Percentiles rank a stretch among this genome's conserved stretches.
phyloP scores from a whole-genome alignment of 108 stramenopile species.

The Cyclotella atomus region DNA sequence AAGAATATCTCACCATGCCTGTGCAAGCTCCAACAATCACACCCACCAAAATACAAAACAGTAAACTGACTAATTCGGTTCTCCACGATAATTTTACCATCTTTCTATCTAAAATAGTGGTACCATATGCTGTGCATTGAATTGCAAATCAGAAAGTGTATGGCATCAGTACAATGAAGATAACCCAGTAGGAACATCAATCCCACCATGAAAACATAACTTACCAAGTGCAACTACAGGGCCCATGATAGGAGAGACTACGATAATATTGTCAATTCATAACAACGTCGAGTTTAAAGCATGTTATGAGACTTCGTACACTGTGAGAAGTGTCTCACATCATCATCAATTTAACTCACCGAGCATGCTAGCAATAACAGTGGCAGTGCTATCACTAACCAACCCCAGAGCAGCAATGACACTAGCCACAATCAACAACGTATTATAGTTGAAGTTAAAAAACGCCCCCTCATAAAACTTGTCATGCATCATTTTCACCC shows the following conservation, averaged over 20 bases:
- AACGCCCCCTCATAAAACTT: conserved; percentile 13
- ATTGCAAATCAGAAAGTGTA: no score
- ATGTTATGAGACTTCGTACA: no score
- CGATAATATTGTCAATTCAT: neutral
- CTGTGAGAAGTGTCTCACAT: neutral
- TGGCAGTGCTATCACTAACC: conserved; percentile 67
- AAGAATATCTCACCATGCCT: conserved; percentile 22
- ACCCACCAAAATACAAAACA: conserved; percentile 46
- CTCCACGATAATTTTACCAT: conserved; percentile 52
- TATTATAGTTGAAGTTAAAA: conserved; percentile 23
- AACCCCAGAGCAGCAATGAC: conserved; percentile 84
- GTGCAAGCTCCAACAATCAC: conserved; percentile 65
- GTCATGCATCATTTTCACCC: conserved; percentile 34
- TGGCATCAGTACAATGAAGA: no score
- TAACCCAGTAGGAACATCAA: no score
- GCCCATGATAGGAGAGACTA: conserved; percentile 34
- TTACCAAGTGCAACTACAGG: conserved; percentile 56
- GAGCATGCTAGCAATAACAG: conserved; percentile 88
- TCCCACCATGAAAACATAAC: no score
- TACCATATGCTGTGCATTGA: conserved; percentile 82
- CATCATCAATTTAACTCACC: conserved; percentile 61
- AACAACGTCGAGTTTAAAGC: no score
- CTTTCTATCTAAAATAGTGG: conserved; percentile 63
- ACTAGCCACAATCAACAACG: conserved; percentile 66
- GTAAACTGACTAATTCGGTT: conserved; percentile 66